phyloP scores from a whole-genome alignment of 2,329 filamentous ascomycete species.

The Cryphonectria japonica region DNA sequence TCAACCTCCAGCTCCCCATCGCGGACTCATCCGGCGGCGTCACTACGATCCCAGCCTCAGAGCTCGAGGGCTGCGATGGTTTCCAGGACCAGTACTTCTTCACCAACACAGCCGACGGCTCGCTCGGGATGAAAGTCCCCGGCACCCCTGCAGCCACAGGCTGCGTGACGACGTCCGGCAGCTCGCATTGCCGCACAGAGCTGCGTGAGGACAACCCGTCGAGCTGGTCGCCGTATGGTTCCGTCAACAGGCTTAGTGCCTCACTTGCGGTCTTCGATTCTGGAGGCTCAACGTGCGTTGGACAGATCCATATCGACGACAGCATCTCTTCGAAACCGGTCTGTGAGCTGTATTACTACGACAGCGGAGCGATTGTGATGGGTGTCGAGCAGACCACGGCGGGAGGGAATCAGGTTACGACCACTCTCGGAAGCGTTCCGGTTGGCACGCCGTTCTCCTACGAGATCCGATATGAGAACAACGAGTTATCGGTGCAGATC shows the following conservation, averaged over 20 bases:
- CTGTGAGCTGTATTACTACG: slow-evolving; percentile 44
- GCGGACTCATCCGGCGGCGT: slow-evolving; percentile 30
- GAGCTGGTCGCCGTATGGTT: slow-evolving; percentile 40
- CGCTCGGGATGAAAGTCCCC: slow-evolving; percentile 45
- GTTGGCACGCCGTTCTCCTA: not conserved
- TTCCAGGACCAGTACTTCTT: slow-evolving; percentile 43
- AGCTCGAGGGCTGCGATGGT: slow-evolving; percentile 43
- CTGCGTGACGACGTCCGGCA: slow-evolving; percentile 46
- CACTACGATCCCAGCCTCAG: slow-evolving; percentile 35
- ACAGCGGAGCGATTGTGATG: slow-evolving; percentile 40
- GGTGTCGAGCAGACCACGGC: slow-evolving; percentile 44
- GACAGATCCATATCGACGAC: slow-evolving; percentile 45
- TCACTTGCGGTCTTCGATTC: slow-evolving; percentile 40
- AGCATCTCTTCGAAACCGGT: slow-evolving; percentile 44
- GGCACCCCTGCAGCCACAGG: slow-evolving; percentile 37
- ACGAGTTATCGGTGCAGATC: slow-evolving; percentile 3
- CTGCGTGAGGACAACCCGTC: slow-evolving; percentile 42
- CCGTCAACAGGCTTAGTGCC: slow-evolving; percentile 40
- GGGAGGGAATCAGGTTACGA: slow-evolving; percentile 39
- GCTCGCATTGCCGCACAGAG: slow-evolving; percentile 48
- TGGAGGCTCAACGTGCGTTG: slow-evolving; percentile 42
- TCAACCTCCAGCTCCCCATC: slow-evolving; percentile 44
- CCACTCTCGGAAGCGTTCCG: slow-evolving; percentile 10
- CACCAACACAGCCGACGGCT: slow-evolving; percentile 39
- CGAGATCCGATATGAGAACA: slow-evolving; percentile 5